Conservation (phyloP, 371 early-diverging fungal genomes). For the Catenaria anguillulae region DNA sequence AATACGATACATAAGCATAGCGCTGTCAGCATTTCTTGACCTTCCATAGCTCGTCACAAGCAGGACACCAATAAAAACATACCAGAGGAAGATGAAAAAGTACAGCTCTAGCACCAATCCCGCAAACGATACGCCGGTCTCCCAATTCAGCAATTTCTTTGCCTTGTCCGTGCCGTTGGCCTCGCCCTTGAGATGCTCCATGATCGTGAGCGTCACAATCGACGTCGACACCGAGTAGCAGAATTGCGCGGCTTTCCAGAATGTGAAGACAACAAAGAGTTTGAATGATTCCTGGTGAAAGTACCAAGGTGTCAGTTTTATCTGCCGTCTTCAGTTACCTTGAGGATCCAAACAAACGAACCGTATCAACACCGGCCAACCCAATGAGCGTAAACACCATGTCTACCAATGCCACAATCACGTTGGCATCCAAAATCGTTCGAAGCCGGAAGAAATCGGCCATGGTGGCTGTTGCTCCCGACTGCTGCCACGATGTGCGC, state of each 20-base stretch:
- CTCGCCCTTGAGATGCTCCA: neutral
- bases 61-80: too few species aligned
- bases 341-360: too few species aligned
- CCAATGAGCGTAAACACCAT: constrained; percentile 4
- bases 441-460: neutral
- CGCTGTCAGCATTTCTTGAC: too few species aligned
- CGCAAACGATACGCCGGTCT: neutral
- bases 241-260: neutral
- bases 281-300: neutral
- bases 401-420: neutral
- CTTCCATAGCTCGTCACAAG: too few species aligned
- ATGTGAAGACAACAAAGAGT: neutral
- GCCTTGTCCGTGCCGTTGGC: neutral
- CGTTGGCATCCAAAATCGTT: neutral
- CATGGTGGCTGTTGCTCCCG: neutral
- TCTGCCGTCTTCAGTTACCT: neutral
- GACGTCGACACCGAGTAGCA: neutral
- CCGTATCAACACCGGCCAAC: constrained; percentile 5
- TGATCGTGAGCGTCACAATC: neutral
- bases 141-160: neutral
- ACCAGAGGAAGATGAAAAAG: neutral
- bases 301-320: neutral
- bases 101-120: neutral
- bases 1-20: too few species aligned
- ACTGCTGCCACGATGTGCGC: neutral